Conservation (phyloP, 1,284 basidiomycete species). For the Pterulicium gracile region DNA sequence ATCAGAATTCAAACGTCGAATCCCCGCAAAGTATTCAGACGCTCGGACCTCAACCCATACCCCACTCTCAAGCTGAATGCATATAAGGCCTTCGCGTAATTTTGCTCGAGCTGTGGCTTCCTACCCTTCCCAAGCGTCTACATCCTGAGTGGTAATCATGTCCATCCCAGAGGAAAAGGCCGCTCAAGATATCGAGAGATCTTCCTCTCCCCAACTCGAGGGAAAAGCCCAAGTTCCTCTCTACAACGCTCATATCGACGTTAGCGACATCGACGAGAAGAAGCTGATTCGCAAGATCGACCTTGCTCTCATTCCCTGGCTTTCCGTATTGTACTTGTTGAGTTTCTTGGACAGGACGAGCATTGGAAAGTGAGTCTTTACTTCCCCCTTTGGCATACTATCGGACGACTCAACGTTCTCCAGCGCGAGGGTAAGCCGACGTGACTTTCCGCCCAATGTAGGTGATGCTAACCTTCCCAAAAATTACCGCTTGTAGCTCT, state of each 20-base stretch:
- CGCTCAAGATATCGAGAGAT: constrained; percentile 5
- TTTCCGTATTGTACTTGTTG: constrained; percentile 64
- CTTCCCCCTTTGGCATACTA: too few relatives aligned
- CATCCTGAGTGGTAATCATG: neutral
- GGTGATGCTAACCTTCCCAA: too few relatives aligned
- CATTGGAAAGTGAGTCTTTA: constrained; percentile 66
- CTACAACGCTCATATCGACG: constrained; percentile 42
- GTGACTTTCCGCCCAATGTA: constrained; percentile 5
- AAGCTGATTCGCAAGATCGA: constrained; percentile 60
- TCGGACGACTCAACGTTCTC: too few relatives aligned
- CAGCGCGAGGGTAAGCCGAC: constrained; percentile 50
- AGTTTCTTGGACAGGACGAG: constrained; percentile 72
- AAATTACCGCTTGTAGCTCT: too few relatives aligned
- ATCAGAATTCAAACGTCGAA: too few relatives aligned
- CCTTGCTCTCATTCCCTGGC: constrained; percentile 52
- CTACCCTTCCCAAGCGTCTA: too few relatives aligned
- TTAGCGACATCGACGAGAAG: constrained; percentile 46
- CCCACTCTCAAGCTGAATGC: too few relatives aligned
- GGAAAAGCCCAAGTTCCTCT: constrained; percentile 14
- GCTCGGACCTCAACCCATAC: too few relatives aligned
- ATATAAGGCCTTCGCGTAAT: too few relatives aligned
- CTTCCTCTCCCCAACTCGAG: neutral
- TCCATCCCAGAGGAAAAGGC: neutral
- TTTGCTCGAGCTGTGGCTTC: too few relatives aligned
- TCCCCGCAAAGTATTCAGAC: too few relatives aligned